phyloP scores from a whole-genome alignment of 768 basidiomycete genomes.

The Lentinula aciculospora region DNA sequence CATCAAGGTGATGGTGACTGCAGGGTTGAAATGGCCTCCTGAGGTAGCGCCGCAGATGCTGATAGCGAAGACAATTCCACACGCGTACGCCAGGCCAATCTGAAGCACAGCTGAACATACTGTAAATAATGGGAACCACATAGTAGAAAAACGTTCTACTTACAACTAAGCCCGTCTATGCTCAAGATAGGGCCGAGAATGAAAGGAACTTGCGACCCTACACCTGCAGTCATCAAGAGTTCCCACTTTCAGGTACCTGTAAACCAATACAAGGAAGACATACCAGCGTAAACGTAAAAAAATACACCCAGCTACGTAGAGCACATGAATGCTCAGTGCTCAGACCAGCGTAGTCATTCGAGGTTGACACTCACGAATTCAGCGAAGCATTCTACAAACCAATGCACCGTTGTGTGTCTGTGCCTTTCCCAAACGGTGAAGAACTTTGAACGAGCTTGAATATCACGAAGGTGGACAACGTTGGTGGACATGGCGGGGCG shows the following conservation, averaged over 20 bases:
- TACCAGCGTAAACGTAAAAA: slow-evolving; percentile 52
- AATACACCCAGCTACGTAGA: slow-evolving; percentile 49
- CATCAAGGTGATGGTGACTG: slow-evolving; percentile 46
- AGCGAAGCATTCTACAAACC: slow-evolving; percentile 53
- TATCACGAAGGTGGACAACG: slow-evolving; percentile 34
- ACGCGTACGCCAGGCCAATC: slow-evolving; percentile 51
- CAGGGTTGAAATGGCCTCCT: slow-evolving; percentile 64
- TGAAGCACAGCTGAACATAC: slow-evolving; percentile 43
- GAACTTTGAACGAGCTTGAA: slow-evolving; percentile 30
- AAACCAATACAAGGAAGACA: slow-evolving; percentile 7
- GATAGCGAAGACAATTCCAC: slow-evolving; percentile 58
- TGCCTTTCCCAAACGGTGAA: slow-evolving; percentile 46
- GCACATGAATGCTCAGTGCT: not conserved
- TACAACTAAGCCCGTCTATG: slow-evolving; percentile 42
- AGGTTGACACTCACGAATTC: slow-evolving; percentile 39
- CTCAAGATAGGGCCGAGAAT: slow-evolving; percentile 40
- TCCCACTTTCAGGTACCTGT: not conserved
- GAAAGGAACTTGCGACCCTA: slow-evolving; percentile 49
- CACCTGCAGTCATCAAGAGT: slow-evolving; percentile 24
- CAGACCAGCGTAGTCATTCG: not conserved
- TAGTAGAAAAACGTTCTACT: slow-evolving; percentile 16
- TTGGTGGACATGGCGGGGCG: not conserved
- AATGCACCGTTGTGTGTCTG: slow-evolving; percentile 40
- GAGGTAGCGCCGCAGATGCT: slow-evolving; percentile 46
- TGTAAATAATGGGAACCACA: not conserved